These are phyloP conservation scores for Aspergillus vadensis DNA, from an alignment of 2,329 filamentous ascomycete species.

Conservation along the genomic window DNA sequence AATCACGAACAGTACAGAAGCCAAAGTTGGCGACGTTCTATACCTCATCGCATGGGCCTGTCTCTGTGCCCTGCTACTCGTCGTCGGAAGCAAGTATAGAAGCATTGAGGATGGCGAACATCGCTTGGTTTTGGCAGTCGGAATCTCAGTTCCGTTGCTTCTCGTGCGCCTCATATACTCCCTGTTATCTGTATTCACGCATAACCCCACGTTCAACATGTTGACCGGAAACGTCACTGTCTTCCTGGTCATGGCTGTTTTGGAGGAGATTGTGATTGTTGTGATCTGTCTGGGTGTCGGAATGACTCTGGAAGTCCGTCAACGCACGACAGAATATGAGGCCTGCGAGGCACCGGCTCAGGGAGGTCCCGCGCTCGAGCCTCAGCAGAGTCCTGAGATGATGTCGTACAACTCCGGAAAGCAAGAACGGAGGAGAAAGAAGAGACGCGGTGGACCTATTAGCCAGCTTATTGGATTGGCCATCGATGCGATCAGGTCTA, in stretches of 20 bases:
- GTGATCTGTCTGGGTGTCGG: constrained; percentile 42
- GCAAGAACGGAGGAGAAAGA: constrained; percentile 4
- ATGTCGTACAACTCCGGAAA: background rate
- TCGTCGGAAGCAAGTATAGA: constrained; percentile 34
- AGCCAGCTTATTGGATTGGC: background rate
- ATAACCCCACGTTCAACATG: constrained; percentile 47
- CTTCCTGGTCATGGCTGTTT: constrained; percentile 50
- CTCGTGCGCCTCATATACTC: constrained; percentile 54
- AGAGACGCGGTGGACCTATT: constrained; percentile 10
- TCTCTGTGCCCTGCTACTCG: constrained; percentile 37
- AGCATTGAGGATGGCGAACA: constrained; percentile 49
- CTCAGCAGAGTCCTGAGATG: background rate
- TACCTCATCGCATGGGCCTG: constrained; percentile 47
- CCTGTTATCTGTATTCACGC: constrained; percentile 46
- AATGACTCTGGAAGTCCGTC: constrained; percentile 20
- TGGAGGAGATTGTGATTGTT: constrained; percentile 55
- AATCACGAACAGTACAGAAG: constrained; percentile 39
- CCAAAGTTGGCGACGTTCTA: constrained; percentile 47
- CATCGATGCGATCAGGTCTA: background rate
- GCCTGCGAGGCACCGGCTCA: background rate
- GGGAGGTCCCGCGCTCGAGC: background rate
- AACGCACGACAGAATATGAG: background rate
- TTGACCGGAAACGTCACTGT: constrained; percentile 45
- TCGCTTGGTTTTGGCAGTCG: constrained; percentile 49
- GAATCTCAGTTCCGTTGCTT: constrained; percentile 51